Base-by-base conservation (phyloP, 2,329 filamentous ascomycete species). In the Endoconidiophora polonica region DNA sequence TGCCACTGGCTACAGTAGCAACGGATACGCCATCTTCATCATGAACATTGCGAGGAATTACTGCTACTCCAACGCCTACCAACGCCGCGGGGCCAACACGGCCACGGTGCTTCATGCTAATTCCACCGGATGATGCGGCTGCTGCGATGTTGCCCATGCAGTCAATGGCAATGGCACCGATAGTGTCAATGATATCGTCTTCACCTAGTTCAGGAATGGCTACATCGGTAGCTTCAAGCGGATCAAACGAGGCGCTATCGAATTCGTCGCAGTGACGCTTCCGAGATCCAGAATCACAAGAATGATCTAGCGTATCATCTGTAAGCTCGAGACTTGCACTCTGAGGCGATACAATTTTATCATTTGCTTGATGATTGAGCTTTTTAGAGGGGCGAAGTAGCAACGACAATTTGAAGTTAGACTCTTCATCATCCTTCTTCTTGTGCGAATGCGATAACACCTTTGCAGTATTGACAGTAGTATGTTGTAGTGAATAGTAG, bases 61-160 rank as follows among this genome's bases (percentile, higher is more conserved):
- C 82, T 36, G 86, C 83, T 18, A 87, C 90, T 50, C 91, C 91
- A 48, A 96, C 78, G 5, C 91, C 90, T 12, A 96, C 85, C 14
- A 98, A 73, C 18, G 91, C 91, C 33, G 91, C 93, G 29, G 91
- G 91, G 0, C 91, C 93, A 55, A 94, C 76, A 36, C 91, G 82
- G 4, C 91, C 93, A 54, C 79, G 78, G 63, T 94, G 88, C 62
- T 98, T 98, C 90, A 98, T 95, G 24, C 91, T 90, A 61, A 98
- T 98, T 1, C 91, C 91, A 4, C 91, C 91, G 14, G 93, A 98
- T 2, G 91, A 98, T 1, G 91, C 94, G 14, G 83, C 91, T 3
- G 90, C 91, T 3, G 93, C 90, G 60, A 98, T 94, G 52, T 83
- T 81, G 14, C 91, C 91, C 57, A 74, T 76, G 46, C 75, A 74